A percentile compares a stretch with the other conserved stretches of the same genome.
These are phyloP conservation scores for Chalciporus pseudorubinellus DNA, from an alignment of 768 basidiomycete species.

Conservation along the genomic window DNA sequence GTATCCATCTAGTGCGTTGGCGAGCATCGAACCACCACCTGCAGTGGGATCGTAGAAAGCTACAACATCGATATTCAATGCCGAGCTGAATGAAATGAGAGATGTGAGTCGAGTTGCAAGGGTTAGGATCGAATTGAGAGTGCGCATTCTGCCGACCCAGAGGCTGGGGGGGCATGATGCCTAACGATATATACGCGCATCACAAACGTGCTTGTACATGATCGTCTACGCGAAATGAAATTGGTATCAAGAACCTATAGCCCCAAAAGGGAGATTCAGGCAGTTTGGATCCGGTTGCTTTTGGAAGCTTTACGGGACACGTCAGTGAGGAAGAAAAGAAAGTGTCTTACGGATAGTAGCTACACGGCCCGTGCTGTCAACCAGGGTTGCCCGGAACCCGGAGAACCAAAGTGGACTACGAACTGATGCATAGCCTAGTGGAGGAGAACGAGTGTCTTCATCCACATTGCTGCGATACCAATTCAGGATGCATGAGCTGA, in stretches of 20 bases:
- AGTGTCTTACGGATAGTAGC: too few relatives aligned
- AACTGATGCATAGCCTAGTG: neutral
- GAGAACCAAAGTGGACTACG: neutral
- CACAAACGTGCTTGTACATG: neutral
- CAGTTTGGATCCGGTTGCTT: too few relatives aligned
- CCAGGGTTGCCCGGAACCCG: too few relatives aligned
- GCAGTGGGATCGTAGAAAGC: slow-evolving; percentile 36
- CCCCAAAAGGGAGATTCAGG: too few relatives aligned
- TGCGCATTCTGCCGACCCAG: slow-evolving; percentile 7
- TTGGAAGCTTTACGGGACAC: too few relatives aligned
- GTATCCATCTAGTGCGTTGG: slow-evolving; percentile 35
- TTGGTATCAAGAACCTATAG: too few relatives aligned
- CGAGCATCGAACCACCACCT: slow-evolving; percentile 45
- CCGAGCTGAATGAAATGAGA: neutral
- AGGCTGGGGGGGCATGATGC: neutral
- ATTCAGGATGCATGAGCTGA: neutral
- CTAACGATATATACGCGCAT: neutral
- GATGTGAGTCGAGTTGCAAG: neutral
- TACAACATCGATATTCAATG: slow-evolving; percentile 1
- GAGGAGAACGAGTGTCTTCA: too few relatives aligned
- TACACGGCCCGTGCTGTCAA: too few relatives aligned
- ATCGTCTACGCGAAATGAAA: too few relatives aligned
- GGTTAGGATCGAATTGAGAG: neutral
- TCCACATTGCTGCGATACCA: too few relatives aligned
- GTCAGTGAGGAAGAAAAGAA: too few relatives aligned